phyloP scores from a whole-genome alignment of 192 early-diverging fungal species.

The Coemansia sp. region DNA sequence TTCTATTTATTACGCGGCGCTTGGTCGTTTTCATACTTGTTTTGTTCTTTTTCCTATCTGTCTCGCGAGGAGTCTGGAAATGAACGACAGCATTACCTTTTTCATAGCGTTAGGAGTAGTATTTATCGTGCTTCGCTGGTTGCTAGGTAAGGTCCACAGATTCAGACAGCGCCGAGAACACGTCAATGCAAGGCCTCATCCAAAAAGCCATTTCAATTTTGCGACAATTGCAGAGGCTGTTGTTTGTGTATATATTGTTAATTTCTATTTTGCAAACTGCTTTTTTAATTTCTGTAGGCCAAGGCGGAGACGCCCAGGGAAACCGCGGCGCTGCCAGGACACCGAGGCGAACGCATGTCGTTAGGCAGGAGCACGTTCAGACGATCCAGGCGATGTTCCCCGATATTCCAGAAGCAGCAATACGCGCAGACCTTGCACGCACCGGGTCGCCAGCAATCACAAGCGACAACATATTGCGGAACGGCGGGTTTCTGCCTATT shows the following conservation, averaged over 20 bases:
- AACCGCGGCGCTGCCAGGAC: slow-evolving; percentile 11
- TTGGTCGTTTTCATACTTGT: too few relatives aligned
- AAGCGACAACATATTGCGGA: slow-evolving; percentile 75
- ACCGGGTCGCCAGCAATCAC: slow-evolving; percentile 83
- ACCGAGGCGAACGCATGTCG: slow-evolving; percentile 32
- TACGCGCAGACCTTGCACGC: slow-evolving; percentile 71
- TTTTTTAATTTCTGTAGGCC: too few relatives aligned
- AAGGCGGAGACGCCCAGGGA: slow-evolving; percentile 36
- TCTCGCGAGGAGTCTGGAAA: background rate
- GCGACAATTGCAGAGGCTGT: background rate
- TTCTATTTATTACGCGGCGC: background rate
- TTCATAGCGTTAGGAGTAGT: slow-evolving; percentile 45
- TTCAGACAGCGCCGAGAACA: background rate
- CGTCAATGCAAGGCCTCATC: background rate
- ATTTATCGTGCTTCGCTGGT: slow-evolving; percentile 50
- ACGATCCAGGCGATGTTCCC: slow-evolving; percentile 82
- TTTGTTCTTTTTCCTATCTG: background rate
- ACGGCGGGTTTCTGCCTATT: slow-evolving; percentile 52
- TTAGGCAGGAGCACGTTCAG: slow-evolving; percentile 59
- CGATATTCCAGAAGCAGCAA: slow-evolving; percentile 70
- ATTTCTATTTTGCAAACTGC: too few relatives aligned
- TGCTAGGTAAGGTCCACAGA: slow-evolving; percentile 28
- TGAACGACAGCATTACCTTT: slow-evolving; percentile 49
- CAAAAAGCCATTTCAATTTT: background rate
- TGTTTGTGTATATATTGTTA: too few relatives aligned